Evolutionary conservation across 345 rosid species (phyloP).

Genomic region (Boechera stricta): DNA sequence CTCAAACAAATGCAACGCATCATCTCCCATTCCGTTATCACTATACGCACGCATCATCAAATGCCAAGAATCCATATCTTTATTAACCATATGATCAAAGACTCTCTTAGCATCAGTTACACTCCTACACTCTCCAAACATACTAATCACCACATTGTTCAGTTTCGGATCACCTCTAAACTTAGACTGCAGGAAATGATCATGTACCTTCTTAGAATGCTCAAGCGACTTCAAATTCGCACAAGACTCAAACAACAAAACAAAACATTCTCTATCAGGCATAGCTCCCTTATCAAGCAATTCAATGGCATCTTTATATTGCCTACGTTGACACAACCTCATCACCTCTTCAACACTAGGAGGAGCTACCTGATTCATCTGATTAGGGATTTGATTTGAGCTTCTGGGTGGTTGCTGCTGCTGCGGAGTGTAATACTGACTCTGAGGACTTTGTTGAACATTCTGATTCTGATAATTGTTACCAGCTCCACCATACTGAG

Average conservation of each 20-base stretch:
- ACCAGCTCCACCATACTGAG: constrained; percentile 42
- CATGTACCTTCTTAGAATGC: constrained; percentile 76
- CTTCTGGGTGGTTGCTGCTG: constrained; percentile 38
- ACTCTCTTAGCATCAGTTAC: constrained; percentile 74
- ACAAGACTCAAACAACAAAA: constrained; percentile 56
- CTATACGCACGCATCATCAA: constrained; percentile 68
- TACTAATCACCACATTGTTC: constrained; percentile 63
- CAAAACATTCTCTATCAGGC: constrained; percentile 60
- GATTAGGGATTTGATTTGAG: constrained; percentile 53
- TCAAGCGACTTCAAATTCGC: constrained; percentile 56
- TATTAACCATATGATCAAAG: constrained; percentile 73
- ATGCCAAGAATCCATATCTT: constrained; percentile 77
- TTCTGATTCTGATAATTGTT: constrained; percentile 39
- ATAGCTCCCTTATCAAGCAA: constrained; percentile 68
- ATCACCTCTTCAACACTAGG: constrained; percentile 50
- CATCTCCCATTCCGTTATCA: constrained; percentile 69
- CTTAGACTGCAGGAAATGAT: constrained; percentile 64
- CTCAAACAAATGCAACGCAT: constrained; percentile 74
- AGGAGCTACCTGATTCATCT: constrained; percentile 34
- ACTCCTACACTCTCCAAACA: constrained; percentile 65
- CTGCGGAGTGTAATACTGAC: constrained; percentile 39
- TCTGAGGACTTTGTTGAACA: constrained; percentile 32
- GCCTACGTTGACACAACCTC: constrained; percentile 55
- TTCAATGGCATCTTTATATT: constrained; percentile 67
- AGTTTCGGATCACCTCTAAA: constrained; percentile 61